Evolutionary conservation across 2,329 filamentous ascomycete genomes (phyloP), one percentile per base, ranked within the genome.

Genomic region (Colletotrichum agaves): DNA sequence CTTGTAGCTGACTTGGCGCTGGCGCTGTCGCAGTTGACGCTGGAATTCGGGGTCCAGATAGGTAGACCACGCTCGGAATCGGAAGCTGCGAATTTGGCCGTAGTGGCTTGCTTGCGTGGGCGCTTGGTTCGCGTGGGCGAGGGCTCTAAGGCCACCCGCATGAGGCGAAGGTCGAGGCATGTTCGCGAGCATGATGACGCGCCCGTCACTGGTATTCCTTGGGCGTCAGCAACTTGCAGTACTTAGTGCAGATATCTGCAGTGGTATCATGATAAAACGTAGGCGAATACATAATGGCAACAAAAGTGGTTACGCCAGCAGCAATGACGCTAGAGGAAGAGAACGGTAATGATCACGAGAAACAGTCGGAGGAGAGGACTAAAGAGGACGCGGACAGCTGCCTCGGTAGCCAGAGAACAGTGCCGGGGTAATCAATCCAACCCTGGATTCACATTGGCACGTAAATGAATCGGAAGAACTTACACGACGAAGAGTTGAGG

Each of bases 31-130:
- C 33, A 81, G 69, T 58, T 86, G 81, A 47, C 77, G 79, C 43
- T 80, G 78, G 19, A 77, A 75, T 17, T 82, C 78, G 13, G 77
- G 74, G 69, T 84, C 80, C 31, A 80, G 71, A 49, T 79, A 79
- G 33, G 78, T 79, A 7, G 81, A 78, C 82, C 84, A 87, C 17
- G 80, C 71, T 58, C 79, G 82, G 66, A 87, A 82, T 67, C 84
- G 83, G 68, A 87, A 85, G 39, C 73, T 73, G 39, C 87, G 83
- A 37, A 72, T 76, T 69, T 85, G 84, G 47, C 79, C 76, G 17
- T 71, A 74, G 53, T 75, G 75, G 37, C 72, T 71, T 47, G 68
- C 52, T 21, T 60, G 55, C 35, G 46, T 57, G 43, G 66, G 64
- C 11, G 55, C 55, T 27, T 62, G 60, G 31, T 59, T 70, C 35